phyloP scores from a whole-genome alignment of 2,329 filamentous ascomycete genomes.

The Malbranchea cinnamomea region DNA sequence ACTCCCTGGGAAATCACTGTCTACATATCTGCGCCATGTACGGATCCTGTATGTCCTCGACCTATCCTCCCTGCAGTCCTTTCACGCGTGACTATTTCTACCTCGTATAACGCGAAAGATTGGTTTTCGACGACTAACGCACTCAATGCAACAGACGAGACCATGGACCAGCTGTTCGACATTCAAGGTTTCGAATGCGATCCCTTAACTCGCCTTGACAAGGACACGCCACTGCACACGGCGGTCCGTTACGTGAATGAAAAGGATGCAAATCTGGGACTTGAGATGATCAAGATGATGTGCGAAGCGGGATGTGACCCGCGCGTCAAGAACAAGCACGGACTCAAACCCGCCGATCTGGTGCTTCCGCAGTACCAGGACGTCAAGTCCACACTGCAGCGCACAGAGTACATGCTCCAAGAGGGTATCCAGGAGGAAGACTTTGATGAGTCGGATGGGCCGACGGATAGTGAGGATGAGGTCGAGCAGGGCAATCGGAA shows the following conservation, averaged over 20 bases:
- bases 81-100: background rate
- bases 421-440: constrained; percentile 26
- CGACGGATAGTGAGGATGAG: constrained; percentile 26
- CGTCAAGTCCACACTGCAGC: constrained; percentile 26
- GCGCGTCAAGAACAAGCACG: constrained; percentile 32
- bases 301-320: constrained; percentile 35
- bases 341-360: constrained; percentile 31
- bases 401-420: constrained; percentile 32
- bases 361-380: constrained; percentile 28
- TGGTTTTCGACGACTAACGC: too few species aligned
- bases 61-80: background rate
- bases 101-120: constrained; percentile 2
- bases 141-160: constrained; percentile 31
- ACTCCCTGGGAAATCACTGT: constrained; percentile 74
- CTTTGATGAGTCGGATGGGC: constrained; percentile 20
- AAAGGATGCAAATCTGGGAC: constrained; percentile 27
- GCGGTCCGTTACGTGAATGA: constrained; percentile 33
- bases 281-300: constrained; percentile 35
- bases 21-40: constrained; percentile 77
- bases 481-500: too few species aligned
- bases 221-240: constrained; percentile 31
- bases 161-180: constrained; percentile 33
- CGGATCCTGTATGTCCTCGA: constrained; percentile 57
- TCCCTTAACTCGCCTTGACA: constrained; percentile 30
- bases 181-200: constrained; percentile 35